Conservation (phyloP, 352 stramenopile species). For the Globisporangium recalcitrans region DNA sequence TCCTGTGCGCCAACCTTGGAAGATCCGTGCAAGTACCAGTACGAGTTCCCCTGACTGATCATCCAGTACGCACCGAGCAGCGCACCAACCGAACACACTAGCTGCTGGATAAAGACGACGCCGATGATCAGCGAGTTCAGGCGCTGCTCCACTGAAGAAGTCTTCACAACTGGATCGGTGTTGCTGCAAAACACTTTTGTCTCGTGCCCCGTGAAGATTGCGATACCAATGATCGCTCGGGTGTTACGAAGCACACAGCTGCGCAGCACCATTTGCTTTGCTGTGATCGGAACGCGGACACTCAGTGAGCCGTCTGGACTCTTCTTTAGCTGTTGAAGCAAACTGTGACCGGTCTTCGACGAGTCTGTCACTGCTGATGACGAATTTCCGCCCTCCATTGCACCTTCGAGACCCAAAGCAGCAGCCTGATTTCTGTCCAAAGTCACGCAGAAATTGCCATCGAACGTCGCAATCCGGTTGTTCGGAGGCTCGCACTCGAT, state of each 20-base stretch:
- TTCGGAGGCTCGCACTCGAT: slow-evolving; percentile 81
- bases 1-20: neutral
- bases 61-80: slow-evolving; percentile 70
- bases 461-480: slow-evolving; percentile 81
- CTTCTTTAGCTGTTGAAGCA: slow-evolving; percentile 23
- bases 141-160: slow-evolving; percentile 66
- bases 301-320: slow-evolving; percentile 29
- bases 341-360: slow-evolving; percentile 6
- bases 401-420: slow-evolving; percentile 24
- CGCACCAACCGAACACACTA: slow-evolving; percentile 60
- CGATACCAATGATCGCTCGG: slow-evolving; percentile 68
- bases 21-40: slow-evolving; percentile 55
- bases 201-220: slow-evolving; percentile 88
- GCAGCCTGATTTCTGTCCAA: slow-evolving; percentile 32
- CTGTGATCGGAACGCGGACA: slow-evolving; percentile 57
- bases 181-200: slow-evolving; percentile 85
- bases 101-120: slow-evolving; percentile 71
- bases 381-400: neutral
- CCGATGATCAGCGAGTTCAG: slow-evolving; percentile 70
- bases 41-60: slow-evolving; percentile 44
- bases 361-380: neutral
- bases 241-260: slow-evolving; percentile 89
- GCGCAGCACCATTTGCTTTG: slow-evolving; percentile 88
- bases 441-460: slow-evolving; percentile 56
- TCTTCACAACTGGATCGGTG: slow-evolving; percentile 70